Percentiles rank a stretch among this genome's conserved stretches.
Evolutionary conservation across 2,329 filamentous ascomycete genomes (phyloP).

Genomic region (Chrysoporthe deuterocubensis): DNA sequence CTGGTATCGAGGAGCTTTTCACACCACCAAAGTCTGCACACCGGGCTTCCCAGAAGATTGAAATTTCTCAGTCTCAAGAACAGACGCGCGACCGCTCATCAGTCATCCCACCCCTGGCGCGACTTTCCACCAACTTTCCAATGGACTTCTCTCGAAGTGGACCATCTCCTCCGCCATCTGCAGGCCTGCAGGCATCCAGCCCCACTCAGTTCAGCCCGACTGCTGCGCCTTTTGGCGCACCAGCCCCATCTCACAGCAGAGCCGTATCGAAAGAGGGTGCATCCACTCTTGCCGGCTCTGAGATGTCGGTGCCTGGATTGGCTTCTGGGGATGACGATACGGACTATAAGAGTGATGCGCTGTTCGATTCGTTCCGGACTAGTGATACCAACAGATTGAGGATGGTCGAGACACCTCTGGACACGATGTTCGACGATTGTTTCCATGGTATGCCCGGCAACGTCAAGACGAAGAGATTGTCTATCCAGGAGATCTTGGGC

Average conservation of each 20-base stretch:
- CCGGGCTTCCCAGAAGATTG: conserved; percentile 32
- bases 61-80: conserved; percentile 37
- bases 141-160: conserved; percentile 55
- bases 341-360: conserved; percentile 77
- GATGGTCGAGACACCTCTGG: conserved; percentile 71
- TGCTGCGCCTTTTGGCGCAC: conserved; percentile 34
- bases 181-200: conserved; percentile 43
- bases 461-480: conserved; percentile 57
- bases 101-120: conserved; percentile 59
- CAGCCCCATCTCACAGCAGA: conserved; percentile 46
- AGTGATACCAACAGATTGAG: conserved; percentile 68
- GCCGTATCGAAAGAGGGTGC: conserved; percentile 53
- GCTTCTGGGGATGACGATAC: conserved; percentile 75
- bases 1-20: conserved; percentile 35
- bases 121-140: conserved; percentile 56
- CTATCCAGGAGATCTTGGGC: conserved; percentile 63
- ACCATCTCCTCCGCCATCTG: conserved; percentile 44
- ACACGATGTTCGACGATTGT: conserved; percentile 82
- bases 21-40: conserved; percentile 35
- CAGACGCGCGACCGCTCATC: conserved; percentile 55
- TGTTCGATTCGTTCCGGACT: conserved; percentile 78
- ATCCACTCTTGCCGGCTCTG: conserved; percentile 71
- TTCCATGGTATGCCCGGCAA: conserved; percentile 63
- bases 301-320: conserved; percentile 67
- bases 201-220: conserved; percentile 48